phyloP scores from a whole-genome alignment of 176 grass and related monocot species.

The Tuctoria greenei region DNA sequence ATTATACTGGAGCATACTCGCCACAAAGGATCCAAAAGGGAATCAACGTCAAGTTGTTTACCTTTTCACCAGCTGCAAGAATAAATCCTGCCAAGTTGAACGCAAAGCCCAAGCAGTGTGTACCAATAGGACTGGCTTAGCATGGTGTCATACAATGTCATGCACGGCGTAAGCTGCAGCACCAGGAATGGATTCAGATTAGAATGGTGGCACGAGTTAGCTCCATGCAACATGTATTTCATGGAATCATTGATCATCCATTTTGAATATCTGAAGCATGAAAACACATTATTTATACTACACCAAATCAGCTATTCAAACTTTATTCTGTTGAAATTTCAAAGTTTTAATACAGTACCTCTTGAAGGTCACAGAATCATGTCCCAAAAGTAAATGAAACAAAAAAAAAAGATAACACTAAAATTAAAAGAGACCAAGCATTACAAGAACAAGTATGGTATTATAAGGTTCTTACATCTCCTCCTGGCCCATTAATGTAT shows the following conservation, averaged over 20 bases:
- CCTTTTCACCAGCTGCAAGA: conserved; percentile 96
- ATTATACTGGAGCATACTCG: background rate
- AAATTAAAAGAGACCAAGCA: conserved; percentile 20
- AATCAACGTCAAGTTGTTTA: conserved; percentile 20
- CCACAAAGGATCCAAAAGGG: background rate
- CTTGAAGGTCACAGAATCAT: conserved; percentile 2
- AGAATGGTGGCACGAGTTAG: conserved; percentile 5
- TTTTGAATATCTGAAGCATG: conserved; percentile 14
- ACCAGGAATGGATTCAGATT: background rate
- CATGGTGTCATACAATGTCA: conserved; percentile 96
- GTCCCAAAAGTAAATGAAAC: background rate
- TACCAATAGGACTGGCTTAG: conserved; percentile 70
- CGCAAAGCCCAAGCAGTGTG: conserved; percentile 87
- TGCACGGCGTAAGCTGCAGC: conserved; percentile 82
- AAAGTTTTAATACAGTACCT: background rate
- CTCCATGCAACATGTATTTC: background rate
- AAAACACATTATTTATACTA: conserved; percentile 4
- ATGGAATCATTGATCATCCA: background rate
- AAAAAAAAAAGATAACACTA: no score
- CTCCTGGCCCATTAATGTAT: conserved; percentile 90
- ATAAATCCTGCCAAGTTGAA: conserved; percentile 88
- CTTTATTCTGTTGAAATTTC: conserved; percentile 6
- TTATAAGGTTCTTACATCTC: conserved; percentile 72
- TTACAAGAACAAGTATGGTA: background rate
- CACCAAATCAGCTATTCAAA: background rate